Conservation (phyloP, 257 asterid species). For the Solanum arcanum region DNA sequence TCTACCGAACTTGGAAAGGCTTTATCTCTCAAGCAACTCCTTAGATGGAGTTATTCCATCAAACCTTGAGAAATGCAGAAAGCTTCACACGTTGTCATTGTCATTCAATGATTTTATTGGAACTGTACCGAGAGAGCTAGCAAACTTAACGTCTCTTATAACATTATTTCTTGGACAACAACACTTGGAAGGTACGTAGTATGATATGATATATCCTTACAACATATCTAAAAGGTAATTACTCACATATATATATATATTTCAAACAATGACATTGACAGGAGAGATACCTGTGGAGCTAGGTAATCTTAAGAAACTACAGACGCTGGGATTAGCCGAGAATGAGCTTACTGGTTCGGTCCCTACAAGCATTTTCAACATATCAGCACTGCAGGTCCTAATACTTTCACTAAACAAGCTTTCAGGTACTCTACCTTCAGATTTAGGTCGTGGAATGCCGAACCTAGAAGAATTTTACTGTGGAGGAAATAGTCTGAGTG, state of each 20-base stretch:
- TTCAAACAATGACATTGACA: neutral
- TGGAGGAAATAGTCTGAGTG: neutral
- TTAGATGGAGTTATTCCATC: neutral
- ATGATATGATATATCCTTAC: neutral
- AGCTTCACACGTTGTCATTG: neutral
- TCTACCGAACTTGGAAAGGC: neutral
- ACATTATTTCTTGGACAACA: neutral
- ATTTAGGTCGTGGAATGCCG: neutral
- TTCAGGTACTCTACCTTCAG: neutral
- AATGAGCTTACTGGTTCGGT: neutral
- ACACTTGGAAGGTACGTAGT: neutral
- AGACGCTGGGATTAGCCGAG: neutral
- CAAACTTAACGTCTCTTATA: neutral
- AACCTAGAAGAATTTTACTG: neutral
- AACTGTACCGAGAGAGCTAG: neutral
- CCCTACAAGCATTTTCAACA: neutral
- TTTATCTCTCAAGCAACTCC: neutral
- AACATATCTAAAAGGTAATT: too few relatives aligned
- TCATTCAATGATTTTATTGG: neutral
- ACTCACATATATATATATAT: too few relatives aligned
- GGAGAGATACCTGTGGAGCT: neutral
- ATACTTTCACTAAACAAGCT: neutral
- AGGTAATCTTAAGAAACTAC: neutral
- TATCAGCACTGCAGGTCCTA: neutral
- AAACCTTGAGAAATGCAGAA: neutral